Percentiles rank a stretch among this genome's conserved stretches.
These are phyloP conservation scores for Irpex sp. DNA, from an alignment of 1,284 basidiomycete genomes.

Conservation along the genomic window DNA sequence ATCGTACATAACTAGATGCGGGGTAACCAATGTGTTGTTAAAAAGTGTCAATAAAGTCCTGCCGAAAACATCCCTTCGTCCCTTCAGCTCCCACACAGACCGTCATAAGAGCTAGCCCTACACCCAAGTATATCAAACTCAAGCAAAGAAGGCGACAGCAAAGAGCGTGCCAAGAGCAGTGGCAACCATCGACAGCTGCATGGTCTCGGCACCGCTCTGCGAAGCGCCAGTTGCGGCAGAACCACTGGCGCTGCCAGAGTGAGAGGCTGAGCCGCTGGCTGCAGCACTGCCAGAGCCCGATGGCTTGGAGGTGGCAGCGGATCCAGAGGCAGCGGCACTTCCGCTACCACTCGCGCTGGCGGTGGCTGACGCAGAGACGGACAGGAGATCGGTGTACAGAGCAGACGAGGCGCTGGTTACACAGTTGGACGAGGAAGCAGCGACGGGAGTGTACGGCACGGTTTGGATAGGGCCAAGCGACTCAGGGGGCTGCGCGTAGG, in stretches of 20 bases:
- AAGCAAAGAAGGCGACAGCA: constrained; percentile 43
- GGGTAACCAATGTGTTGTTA: not conserved
- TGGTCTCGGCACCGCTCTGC: constrained; percentile 29
- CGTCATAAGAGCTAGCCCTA: not conserved
- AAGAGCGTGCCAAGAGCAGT: constrained; percentile 38
- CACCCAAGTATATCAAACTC: constrained; percentile 28
- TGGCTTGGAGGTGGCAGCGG: constrained; percentile 11
- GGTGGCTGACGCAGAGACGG: constrained; percentile 29
- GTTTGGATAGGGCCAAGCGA: constrained; percentile 50
- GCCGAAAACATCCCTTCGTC: not conserved
- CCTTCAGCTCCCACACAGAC: not conserved
- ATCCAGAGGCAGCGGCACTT: constrained; percentile 14
- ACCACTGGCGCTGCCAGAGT: constrained; percentile 12
- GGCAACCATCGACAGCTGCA: constrained; percentile 36
- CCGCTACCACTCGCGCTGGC: constrained; percentile 19
- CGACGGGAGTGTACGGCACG: constrained; percentile 57
- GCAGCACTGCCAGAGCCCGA: constrained; percentile 8
- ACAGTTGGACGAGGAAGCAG: constrained; percentile 66
- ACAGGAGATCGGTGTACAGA: constrained; percentile 41
- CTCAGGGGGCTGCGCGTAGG: constrained; percentile 61
- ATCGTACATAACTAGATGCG: not conserved
- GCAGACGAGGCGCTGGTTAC: constrained; percentile 48
- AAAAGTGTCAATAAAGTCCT: not conserved
- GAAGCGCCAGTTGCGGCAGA: constrained; percentile 20
- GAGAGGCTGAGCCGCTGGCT: constrained; percentile 19